Evolutionary conservation across 2,329 filamentous ascomycete genomes (phyloP), one percentile per base, ranked within the genome.

Genomic region (Botrytis tulipae): DNA sequence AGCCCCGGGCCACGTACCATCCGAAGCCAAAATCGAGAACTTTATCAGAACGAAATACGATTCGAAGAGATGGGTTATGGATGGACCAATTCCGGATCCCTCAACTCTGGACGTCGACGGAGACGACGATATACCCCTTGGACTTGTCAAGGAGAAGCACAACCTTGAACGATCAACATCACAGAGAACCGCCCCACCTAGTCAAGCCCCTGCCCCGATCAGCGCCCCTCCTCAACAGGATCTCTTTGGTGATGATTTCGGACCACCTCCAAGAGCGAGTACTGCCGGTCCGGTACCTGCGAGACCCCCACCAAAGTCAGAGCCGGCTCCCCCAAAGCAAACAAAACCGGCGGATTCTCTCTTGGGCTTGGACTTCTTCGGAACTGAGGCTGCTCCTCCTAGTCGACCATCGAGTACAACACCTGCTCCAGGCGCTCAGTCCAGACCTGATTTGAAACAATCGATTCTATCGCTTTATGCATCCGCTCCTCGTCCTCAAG

Each of bases 21-120:
- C 95, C 35, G 97, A 99, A 85, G 89, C 93, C 78, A 99, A 99
- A 87, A 98, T 99, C 79, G 96, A 99, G 87, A 99, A 98, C 86
- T 99, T 99, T 81, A 98, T 99, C 80, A 91, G 96, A 78, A 99
- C 97, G 73, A 99, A 99, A 84, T 99, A 99, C 83, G 96, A 99
- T 83, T 92, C 96, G 71, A 98, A 97, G 88, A 89, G 97, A 84
- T 99, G 96, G 96, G 92, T 94, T n/a, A 98, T 98, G 95, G 96
- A 99, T 75, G 96, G 96, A 1, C 91, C 90, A 8, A 95, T 97
- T 81, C 97, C 97, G 8, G 94, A 98, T 81, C 96, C 97, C n/a
- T 88, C 93, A 4, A 93, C 92, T 2, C 84, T 99, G 70, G 94
- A 97, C 81, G 90, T 85, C 22, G 93, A 94, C 25, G 94, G 90